Conservation (phyloP, 179 eudicot genomes). For the Drosera spatulata region DNA sequence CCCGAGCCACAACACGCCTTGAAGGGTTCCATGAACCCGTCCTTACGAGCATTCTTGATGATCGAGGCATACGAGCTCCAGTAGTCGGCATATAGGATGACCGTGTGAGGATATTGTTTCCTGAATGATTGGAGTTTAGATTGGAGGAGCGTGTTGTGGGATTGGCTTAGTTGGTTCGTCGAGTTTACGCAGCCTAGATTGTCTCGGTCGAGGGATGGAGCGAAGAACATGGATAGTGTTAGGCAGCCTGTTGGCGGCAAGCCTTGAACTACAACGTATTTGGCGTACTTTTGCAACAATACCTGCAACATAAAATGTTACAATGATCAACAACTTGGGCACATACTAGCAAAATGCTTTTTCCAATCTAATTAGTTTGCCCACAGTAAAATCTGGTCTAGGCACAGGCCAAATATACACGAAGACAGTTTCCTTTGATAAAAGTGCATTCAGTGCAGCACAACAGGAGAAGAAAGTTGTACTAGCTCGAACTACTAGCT, state of each 20-base stretch:
- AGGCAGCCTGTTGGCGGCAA: conserved; percentile 84
- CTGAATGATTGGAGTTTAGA: conserved; percentile 22
- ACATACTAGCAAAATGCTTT: too few relatives aligned
- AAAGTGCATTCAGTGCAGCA: too few relatives aligned
- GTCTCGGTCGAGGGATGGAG: conserved; percentile 43
- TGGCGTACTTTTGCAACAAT: conserved; percentile 64
- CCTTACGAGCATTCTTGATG: conserved; percentile 20
- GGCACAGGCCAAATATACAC: too few relatives aligned
- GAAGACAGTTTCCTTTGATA: too few relatives aligned
- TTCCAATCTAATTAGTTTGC: too few relatives aligned
- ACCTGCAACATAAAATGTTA: conserved; percentile 25
- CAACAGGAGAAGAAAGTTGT: too few relatives aligned
- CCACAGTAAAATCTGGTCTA: too few relatives aligned
- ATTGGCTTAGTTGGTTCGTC: conserved; percentile 23
- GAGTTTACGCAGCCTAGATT: conserved; percentile 44
- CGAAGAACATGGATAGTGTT: conserved; percentile 41
- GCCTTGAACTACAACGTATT: conserved; percentile 70
- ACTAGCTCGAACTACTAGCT: too few relatives aligned
- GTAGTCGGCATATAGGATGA: conserved; percentile 63
- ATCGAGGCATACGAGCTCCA: conserved; percentile 43
- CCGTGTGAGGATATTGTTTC: conserved; percentile 30
- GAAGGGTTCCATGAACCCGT: conserved; percentile 51
- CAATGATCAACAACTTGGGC: too few relatives aligned
- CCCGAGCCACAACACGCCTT: conserved; percentile 68
- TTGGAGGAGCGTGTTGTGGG: conserved; percentile 55